Percentiles rank a stretch among this genome's conserved stretches.
Conservation (phyloP, 768 basidiomycete species). For the Amanita rubescens region DNA sequence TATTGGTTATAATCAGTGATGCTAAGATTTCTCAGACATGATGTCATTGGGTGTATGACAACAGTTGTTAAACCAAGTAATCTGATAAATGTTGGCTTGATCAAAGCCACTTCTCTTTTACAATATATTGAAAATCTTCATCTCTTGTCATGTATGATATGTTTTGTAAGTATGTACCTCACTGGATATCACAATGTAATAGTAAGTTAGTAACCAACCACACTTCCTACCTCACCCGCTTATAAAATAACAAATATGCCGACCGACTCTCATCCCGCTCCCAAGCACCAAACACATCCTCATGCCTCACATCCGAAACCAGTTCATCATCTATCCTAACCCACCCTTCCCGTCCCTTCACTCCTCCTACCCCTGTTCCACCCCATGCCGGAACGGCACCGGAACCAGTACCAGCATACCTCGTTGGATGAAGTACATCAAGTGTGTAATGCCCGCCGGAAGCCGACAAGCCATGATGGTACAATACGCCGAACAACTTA, state of each 20-base stretch:
- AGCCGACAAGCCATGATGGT: slow-evolving; percentile 89
- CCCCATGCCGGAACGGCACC: no score
- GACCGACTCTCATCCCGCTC: slow-evolving; percentile 52
- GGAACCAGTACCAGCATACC: slow-evolving; percentile 31
- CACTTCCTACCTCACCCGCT: slow-evolving; percentile 54
- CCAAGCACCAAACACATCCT: slow-evolving; percentile 59
- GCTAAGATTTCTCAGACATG: no score
- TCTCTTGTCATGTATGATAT: no score
- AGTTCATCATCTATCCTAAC: slow-evolving; percentile 93
- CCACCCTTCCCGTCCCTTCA: slow-evolving; percentile 55
- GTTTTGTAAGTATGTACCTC: no score
- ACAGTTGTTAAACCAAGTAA: no score
- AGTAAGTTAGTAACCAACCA: no score
- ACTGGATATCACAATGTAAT: no score
- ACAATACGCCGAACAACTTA: slow-evolving; percentile 76
- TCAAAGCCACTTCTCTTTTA: no score
- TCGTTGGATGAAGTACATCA: slow-evolving; percentile 73
- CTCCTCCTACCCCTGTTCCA: not conserved
- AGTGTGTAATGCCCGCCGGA: slow-evolving; percentile 95
- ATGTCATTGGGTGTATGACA: no score
- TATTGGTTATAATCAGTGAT: no score
- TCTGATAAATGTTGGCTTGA: no score
- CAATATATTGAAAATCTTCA: no score
- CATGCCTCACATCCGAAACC: slow-evolving; percentile 62
- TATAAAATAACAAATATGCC: slow-evolving; percentile 86